A percentile compares a stretch with the other conserved stretches of the same genome.
Conservation (phyloP, 2,329 filamentous ascomycete species). For the Trichoderma sp. region DNA sequence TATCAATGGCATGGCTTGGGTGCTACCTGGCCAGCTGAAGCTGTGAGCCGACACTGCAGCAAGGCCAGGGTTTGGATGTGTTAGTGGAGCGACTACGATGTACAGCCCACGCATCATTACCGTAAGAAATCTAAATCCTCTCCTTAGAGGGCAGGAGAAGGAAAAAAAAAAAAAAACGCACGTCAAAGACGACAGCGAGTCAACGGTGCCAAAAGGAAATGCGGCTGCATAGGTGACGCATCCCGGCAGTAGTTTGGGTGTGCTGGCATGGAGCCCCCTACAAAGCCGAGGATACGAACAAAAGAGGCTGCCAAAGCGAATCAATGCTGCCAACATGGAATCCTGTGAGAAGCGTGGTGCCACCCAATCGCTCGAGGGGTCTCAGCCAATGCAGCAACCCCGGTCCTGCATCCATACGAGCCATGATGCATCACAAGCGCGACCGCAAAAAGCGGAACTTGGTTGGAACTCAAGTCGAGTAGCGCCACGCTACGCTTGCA, state of each 20-base stretch:
- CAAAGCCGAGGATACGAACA: conserved; percentile 10
- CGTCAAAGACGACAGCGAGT: neutral
- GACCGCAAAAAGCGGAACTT: conserved; percentile 13
- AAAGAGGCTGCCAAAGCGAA: neutral
- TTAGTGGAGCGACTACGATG: neutral
- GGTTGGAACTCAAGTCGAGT: neutral
- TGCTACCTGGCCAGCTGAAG: conserved; percentile 15
- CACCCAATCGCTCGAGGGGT: neutral
- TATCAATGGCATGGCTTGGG: neutral
- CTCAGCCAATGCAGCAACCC: neutral
- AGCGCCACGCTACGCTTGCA: conserved; percentile 5
- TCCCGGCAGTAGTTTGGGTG: conserved; percentile 16
- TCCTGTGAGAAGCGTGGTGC: neutral
- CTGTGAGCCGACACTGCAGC: neutral
- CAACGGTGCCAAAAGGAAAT: neutral
- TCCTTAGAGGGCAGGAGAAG: neutral
- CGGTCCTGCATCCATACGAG: conserved; percentile 15
- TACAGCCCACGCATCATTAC: neutral
- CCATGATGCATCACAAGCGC: conserved; percentile 14
- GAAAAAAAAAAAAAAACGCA: neutral
- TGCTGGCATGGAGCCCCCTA: conserved; percentile 12
- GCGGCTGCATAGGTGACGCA: conserved; percentile 6
- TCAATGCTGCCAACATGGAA: neutral
- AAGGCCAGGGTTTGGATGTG: neutral
- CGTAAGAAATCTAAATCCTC: neutral